A percentile compares a stretch with the other conserved stretches of the same genome.
phyloP scores from a whole-genome alignment of 176 grass and related monocot species.

The Ensete glaucum region DNA sequence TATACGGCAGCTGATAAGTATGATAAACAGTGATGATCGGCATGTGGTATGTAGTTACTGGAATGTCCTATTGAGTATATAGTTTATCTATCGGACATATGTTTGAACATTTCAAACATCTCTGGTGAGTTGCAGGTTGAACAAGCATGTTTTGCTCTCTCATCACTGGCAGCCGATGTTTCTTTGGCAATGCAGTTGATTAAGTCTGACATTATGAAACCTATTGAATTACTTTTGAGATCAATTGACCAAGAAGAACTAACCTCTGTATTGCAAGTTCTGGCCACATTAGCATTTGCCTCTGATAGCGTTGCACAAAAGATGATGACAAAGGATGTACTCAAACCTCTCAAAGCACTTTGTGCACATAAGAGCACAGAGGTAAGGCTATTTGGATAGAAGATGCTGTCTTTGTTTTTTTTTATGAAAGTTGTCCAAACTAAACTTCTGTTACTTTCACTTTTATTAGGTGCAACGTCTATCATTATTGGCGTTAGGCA shows the following conservation, averaged over 20 bases:
- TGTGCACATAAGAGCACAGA: slow-evolving; percentile 88
- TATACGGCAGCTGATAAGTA: slow-evolving; percentile 82
- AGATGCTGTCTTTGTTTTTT: slow-evolving; percentile 26
- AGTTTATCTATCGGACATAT: neutral
- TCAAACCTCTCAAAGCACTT: slow-evolving; percentile 87
- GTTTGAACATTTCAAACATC: slow-evolving; percentile 5
- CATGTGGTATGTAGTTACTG: slow-evolving; percentile 58
- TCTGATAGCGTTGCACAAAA: slow-evolving; percentile 97
- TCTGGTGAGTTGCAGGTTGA: slow-evolving; percentile 52
- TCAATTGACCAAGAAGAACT: slow-evolving; percentile 79
- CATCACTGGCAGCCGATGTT: slow-evolving; percentile 78
- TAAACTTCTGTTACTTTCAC: slow-evolving; percentile 11
- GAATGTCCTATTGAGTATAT: neutral
- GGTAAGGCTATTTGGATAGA: slow-evolving; percentile 45
- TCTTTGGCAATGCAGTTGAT: slow-evolving; percentile 76
- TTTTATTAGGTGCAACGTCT: slow-evolving; percentile 86
- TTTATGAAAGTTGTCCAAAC: neutral
- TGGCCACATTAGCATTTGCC: slow-evolving; percentile 84
- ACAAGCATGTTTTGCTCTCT: slow-evolving; percentile 91
- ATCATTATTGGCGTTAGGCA: slow-evolving; percentile 89
- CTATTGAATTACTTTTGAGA: slow-evolving; percentile 82
- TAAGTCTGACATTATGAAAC: slow-evolving; percentile 96
- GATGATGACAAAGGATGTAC: slow-evolving; percentile 75
- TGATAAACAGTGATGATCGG: slow-evolving; percentile 91
- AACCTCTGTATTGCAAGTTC: slow-evolving; percentile 86